Percentiles rank a stretch among this genome's conserved stretches.
Evolutionary conservation across 2,329 filamentous ascomycete species (phyloP).

Genomic region (Mycosphaerella arachidis): DNA sequence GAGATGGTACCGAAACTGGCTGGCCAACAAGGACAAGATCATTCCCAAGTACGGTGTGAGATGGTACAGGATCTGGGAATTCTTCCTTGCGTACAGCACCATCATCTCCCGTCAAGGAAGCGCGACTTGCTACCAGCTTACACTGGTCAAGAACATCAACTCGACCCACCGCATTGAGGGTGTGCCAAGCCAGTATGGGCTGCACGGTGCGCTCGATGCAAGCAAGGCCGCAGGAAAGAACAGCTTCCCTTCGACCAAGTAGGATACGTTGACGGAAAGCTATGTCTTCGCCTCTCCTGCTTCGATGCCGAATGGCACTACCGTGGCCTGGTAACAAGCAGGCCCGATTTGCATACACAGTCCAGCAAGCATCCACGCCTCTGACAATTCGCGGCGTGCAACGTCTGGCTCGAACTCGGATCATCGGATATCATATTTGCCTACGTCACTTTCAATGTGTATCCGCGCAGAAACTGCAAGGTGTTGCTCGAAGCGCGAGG

Average conservation of each 20-base stretch:
- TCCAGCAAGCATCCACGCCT: background rate
- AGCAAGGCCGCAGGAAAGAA: constrained; percentile 37
- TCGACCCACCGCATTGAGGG: constrained; percentile 77
- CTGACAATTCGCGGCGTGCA: background rate
- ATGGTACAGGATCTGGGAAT: constrained; percentile 97
- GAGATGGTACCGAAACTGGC: constrained; percentile 99
- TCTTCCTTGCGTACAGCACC: constrained; percentile 80
- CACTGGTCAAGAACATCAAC: constrained; percentile 85
- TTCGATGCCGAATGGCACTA: too few species aligned
- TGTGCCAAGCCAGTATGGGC: constrained; percentile 62
- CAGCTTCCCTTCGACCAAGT: constrained; percentile 28
- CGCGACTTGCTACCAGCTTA: constrained; percentile 83
- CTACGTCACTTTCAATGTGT: too few species aligned
- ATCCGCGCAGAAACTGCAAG: too few species aligned
- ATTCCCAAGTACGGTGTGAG: constrained; percentile 89
- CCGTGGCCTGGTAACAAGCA: too few species aligned
- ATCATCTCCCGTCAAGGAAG: constrained; percentile 79
- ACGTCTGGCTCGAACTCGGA: too few species aligned
- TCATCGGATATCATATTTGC: too few species aligned
- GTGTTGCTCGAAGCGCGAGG: too few species aligned
- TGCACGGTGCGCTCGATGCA: constrained; percentile 60
- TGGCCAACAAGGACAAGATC: constrained; percentile 87
- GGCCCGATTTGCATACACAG: background rate
- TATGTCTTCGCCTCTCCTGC: background rate
- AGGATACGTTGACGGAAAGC: background rate